Evolutionary conservation across 139 green algal genomes (phyloP).

Genomic region (Chlorella sp.): DNA sequence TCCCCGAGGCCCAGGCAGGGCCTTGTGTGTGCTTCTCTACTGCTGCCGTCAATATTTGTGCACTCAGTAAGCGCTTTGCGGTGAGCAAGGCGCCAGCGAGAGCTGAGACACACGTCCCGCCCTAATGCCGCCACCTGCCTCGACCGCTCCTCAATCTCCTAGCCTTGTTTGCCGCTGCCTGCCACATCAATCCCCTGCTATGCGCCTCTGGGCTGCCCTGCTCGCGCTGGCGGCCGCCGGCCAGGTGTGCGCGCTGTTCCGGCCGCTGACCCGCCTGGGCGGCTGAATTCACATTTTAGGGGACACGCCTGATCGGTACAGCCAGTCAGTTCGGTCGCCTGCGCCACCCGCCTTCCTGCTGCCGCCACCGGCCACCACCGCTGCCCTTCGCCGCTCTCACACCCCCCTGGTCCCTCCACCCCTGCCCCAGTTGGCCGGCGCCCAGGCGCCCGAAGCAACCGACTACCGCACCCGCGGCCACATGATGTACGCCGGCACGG

Average conservation of each 20-base stretch:
- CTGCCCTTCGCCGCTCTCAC: background rate
- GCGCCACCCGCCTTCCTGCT: background rate
- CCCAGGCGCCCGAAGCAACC: background rate
- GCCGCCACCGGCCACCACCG: background rate
- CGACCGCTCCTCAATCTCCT: no score
- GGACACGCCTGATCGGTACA: no score
- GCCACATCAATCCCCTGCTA: background rate
- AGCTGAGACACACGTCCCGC: no score
- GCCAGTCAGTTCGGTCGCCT: no score
- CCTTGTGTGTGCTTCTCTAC: background rate
- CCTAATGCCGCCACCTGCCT: no score
- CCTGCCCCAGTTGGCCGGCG: background rate
- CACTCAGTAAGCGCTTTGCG: no score
- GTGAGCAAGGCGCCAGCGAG: no score
- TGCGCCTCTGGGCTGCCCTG: background rate
- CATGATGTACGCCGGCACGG: slow-evolving; percentile 1
- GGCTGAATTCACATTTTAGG: background rate
- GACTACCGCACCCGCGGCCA: slow-evolving; percentile 14
- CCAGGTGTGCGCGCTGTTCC: background rate
- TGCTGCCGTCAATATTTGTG: no score
- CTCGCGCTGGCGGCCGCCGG: background rate
- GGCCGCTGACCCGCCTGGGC: background rate
- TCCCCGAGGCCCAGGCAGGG: no score
- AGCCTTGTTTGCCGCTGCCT: background rate
- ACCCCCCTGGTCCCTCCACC: background rate